Conservation (phyloP, 2,329 filamentous ascomycete genomes). For the Colletotrichum cuscutae region DNA sequence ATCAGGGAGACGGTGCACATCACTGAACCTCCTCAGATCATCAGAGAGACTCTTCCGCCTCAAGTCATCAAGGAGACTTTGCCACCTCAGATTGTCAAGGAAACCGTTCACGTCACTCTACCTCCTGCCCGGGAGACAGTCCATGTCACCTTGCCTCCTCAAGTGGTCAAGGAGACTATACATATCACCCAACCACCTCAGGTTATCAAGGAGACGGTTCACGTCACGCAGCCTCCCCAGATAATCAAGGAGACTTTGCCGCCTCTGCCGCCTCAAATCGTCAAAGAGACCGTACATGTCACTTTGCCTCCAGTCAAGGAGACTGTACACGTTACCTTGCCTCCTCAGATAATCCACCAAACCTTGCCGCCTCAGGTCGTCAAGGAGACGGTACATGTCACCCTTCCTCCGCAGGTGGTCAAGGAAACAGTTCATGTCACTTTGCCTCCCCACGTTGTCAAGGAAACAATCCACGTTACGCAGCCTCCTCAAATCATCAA, state of each 20-base stretch:
- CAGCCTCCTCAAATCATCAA: background rate
- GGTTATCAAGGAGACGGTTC: background rate
- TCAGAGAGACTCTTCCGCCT: background rate
- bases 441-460: conserved; percentile 1
- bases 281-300: background rate
- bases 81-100: conserved; percentile 20
- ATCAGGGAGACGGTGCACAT: conserved; percentile 1
- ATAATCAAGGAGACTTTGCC: conserved; percentile 18
- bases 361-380: background rate
- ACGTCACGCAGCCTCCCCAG: background rate
- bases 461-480: conserved; percentile 12
- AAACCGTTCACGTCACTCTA: conserved; percentile 19
- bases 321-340: conserved; percentile 14
- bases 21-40: conserved; percentile 1
- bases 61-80: conserved; percentile 21
- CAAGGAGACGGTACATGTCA: conserved; percentile 3
- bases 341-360: conserved; percentile 7
- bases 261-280: conserved; percentile 5
- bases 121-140: conserved; percentile 11
- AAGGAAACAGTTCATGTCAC: conserved; percentile 29
- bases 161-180: background rate
- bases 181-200: background rate
- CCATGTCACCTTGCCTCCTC: background rate
- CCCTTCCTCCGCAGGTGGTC: conserved; percentile 11
- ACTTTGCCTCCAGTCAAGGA: background rate